phyloP scores from a whole-genome alignment of 345 rosid genomes.

The Corchorus olitorius region DNA sequence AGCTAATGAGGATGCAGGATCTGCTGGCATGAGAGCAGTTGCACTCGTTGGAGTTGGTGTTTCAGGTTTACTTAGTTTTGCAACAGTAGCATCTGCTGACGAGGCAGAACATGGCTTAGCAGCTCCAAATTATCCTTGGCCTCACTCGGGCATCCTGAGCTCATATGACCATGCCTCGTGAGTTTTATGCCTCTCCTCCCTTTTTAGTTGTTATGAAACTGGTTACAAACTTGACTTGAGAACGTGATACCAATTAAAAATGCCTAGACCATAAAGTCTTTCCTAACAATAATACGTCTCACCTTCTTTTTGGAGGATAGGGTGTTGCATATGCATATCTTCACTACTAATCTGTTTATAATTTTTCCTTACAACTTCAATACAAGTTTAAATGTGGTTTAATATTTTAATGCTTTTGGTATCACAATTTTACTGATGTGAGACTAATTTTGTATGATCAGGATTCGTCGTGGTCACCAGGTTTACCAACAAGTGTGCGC shows the following conservation, averaged over 20 bases:
- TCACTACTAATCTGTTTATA: not conserved
- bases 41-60: conserved; percentile 89
- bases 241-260: not conserved
- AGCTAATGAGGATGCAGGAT: conserved; percentile 59
- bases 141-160: conserved; percentile 94
- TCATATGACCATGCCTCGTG: conserved; percentile 99
- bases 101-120: conserved; percentile 98
- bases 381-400: not conserved
- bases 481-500: conserved; percentile 98
- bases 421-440: conserved; percentile 8
- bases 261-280: not conserved
- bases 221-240: not conserved
- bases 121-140: conserved; percentile 95
- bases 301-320: not conserved
- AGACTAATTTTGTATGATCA: conserved; percentile 39
- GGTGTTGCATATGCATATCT: not conserved
- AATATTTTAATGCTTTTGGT: conserved; percentile 7
- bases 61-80: conserved; percentile 77
- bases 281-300: not conserved
- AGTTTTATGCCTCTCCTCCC: conserved; percentile 36
- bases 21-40: conserved; percentile 55
- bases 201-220: not conserved
- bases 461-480: conserved; percentile 99
- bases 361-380: not conserved
- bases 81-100: conserved; percentile 85